Percentiles rank a stretch among this genome's conserved stretches.
These are phyloP conservation scores for Plasmodium gaboni DNA, from an alignment of 169 alveolate genomes.

Conservation along the genomic window DNA sequence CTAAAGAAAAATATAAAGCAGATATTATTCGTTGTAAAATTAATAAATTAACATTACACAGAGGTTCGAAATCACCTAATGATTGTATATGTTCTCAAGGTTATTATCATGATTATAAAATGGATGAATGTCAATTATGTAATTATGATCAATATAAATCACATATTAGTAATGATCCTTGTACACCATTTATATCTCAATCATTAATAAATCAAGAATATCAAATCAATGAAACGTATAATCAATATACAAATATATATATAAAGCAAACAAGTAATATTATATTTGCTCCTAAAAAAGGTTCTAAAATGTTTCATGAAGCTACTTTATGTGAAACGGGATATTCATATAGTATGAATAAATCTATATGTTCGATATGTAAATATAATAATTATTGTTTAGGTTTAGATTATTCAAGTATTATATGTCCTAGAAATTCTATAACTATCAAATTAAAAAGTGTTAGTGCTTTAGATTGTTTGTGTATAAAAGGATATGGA, in stretches of 20 bases:
- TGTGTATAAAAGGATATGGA: constrained; percentile 83
- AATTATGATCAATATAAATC: constrained; percentile 5
- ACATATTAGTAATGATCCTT: constrained; percentile 19
- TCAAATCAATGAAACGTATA: constrained; percentile 40
- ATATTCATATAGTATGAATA: constrained; percentile 56
- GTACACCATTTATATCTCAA: constrained; percentile 16
- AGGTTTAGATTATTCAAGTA: constrained; percentile 28
- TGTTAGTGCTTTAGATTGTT: constrained; percentile 78
- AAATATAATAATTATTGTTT: constrained; percentile 32
- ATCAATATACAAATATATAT: constrained; percentile 12
- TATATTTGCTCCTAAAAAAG: constrained; percentile 43
- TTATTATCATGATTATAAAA: constrained; percentile 78
- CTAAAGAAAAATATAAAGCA: constrained; percentile 79
- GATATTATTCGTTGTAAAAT: constrained; percentile 81
- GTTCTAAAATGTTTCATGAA: constrained; percentile 14
- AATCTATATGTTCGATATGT: constrained; percentile 47
- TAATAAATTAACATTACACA: constrained; percentile 79
- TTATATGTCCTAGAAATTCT: constrained; percentile 38
- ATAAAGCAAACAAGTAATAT: constrained; percentile 30
- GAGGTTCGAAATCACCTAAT: constrained; percentile 83
- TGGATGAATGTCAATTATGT: constrained; percentile 73
- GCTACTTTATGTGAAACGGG: constrained; percentile 67
- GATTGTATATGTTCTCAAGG: constrained; percentile 86
- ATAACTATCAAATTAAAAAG: constrained; percentile 43
- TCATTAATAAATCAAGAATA: constrained; percentile 36